Evolutionary conservation across 2,329 filamentous ascomycete species (phyloP).

Genomic region (Venturia asperata): DNA sequence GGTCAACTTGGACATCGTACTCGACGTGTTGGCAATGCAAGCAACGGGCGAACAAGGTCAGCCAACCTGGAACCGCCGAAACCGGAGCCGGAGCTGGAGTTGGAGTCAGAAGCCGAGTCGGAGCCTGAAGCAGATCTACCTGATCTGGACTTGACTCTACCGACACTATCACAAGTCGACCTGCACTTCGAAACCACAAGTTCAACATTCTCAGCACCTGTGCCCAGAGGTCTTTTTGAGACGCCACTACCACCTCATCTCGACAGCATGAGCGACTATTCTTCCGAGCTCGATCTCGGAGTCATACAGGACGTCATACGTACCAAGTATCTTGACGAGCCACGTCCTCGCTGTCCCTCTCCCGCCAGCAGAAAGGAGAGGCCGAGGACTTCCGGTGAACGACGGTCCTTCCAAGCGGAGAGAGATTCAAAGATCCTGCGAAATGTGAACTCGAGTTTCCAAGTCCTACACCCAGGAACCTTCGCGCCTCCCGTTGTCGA

Average conservation of each 20-base stretch:
- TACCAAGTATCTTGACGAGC: not conserved
- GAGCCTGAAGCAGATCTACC: not conserved
- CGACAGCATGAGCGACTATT: conserved; percentile 2
- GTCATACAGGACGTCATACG: conserved; percentile 2
- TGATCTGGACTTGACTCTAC: not conserved
- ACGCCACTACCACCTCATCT: conserved; percentile 6
- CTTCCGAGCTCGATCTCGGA: conserved; percentile 6
- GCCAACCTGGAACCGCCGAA: not conserved
- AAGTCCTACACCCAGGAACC: conserved; percentile 33
- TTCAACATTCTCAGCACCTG: not conserved
- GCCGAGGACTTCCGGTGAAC: conserved; percentile 21
- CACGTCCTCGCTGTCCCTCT: conserved; percentile 11
- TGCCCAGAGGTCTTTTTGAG: conserved; percentile 13
- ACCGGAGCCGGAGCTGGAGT: not conserved
- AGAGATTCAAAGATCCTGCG: conserved; percentile 31
- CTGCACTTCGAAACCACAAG: conserved; percentile 1
- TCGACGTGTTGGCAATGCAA: conserved; percentile 25
- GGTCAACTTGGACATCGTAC: conserved; percentile 40
- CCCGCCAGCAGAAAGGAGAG: not conserved
- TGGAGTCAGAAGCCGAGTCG: not conserved
- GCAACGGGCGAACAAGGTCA: conserved; percentile 7
- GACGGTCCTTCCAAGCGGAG: conserved; percentile 19
- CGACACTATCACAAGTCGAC: conserved; percentile 5
- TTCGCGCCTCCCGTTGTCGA: not conserved
- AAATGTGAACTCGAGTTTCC: conserved; percentile 38